These are phyloP conservation scores for Penicillium manginii DNA, from an alignment of 495 filamentous ascomycete species.

Conservation along the genomic window DNA sequence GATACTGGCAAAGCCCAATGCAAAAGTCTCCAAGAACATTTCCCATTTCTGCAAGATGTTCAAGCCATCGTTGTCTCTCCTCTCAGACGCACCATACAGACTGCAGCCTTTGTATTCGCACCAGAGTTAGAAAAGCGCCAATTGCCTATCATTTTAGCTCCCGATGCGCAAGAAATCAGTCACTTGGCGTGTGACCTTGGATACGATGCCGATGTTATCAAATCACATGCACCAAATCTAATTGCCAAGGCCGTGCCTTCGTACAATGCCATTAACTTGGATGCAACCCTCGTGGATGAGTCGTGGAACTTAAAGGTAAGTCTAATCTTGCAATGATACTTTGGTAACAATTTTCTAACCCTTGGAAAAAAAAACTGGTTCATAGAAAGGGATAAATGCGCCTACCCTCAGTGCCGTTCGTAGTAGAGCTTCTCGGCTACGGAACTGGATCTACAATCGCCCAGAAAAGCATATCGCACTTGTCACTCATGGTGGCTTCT, in stretches of 20 bases:
- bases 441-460: constrained; percentile 23
- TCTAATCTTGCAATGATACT: too few species aligned
- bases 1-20: constrained; percentile 24
- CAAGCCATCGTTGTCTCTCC: constrained; percentile 22
- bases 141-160: constrained; percentile 19
- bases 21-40: constrained; percentile 12
- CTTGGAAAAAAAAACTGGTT: too few species aligned
- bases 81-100: constrained; percentile 25
- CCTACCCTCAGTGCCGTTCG: constrained; percentile 17
- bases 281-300: constrained; percentile 15
- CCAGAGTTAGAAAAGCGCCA: constrained; percentile 21
- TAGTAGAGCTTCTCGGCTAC: constrained; percentile 16
- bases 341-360: too few species aligned
- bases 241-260: constrained; percentile 9
- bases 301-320: constrained; percentile 28
- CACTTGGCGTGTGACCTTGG: constrained; percentile 19
- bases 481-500: constrained; percentile 25
- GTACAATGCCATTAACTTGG: constrained; percentile 12
- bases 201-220: constrained; percentile 7
- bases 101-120: constrained; percentile 20
- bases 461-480: constrained; percentile 23
- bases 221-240: constrained; percentile 8
- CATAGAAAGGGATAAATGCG: constrained; percentile 24
- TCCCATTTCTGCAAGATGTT: constrained; percentile 13
- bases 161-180: constrained; percentile 27